Evolutionary conservation across 225 moss, liverwort and hornwort species (phyloP).

Genomic region (Polytrichum commune): DNA sequence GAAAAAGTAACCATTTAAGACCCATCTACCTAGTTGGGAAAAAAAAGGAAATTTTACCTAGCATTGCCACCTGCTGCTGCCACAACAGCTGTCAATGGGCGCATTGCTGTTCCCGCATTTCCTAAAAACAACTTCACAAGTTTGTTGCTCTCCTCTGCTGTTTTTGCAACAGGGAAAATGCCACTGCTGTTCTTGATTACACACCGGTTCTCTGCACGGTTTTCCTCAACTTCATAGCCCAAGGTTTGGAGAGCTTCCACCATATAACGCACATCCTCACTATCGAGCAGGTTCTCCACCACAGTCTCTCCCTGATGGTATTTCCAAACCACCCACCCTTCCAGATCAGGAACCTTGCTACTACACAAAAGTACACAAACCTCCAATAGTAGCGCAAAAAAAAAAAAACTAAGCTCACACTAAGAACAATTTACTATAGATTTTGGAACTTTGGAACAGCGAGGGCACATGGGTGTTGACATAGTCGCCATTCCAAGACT

Average conservation of each 20-base stretch:
- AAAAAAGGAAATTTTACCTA: constrained; percentile 17
- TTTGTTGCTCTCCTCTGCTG: constrained; percentile 28
- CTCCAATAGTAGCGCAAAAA: too few relatives aligned
- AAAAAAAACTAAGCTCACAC: too few relatives aligned
- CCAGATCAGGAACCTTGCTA: too few relatives aligned
- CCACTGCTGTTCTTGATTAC: constrained; percentile 67
- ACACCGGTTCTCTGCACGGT: constrained; percentile 66
- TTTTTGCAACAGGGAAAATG: constrained; percentile 62
- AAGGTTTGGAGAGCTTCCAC: constrained; percentile 68
- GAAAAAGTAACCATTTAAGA: too few relatives aligned
- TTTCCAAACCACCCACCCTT: too few relatives aligned
- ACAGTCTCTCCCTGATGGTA: constrained; percentile 70
- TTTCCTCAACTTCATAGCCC: constrained; percentile 65
- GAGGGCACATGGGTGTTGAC: too few relatives aligned
- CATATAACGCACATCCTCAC: constrained; percentile 97
- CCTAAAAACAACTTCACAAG: constrained; percentile 73
- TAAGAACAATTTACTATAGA: too few relatives aligned
- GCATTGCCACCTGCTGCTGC: constrained; percentile 84
- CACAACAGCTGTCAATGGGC: constrained; percentile 81
- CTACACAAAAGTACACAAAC: too few relatives aligned
- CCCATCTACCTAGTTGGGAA: too few relatives aligned
- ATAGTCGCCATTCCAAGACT: too few relatives aligned
- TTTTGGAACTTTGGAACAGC: too few relatives aligned
- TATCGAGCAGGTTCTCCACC: constrained; percentile 92
- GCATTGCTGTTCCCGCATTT: constrained; percentile 92